Conservation (phyloP, 257 asterid species). For the Nicotiana benthamiana region DNA sequence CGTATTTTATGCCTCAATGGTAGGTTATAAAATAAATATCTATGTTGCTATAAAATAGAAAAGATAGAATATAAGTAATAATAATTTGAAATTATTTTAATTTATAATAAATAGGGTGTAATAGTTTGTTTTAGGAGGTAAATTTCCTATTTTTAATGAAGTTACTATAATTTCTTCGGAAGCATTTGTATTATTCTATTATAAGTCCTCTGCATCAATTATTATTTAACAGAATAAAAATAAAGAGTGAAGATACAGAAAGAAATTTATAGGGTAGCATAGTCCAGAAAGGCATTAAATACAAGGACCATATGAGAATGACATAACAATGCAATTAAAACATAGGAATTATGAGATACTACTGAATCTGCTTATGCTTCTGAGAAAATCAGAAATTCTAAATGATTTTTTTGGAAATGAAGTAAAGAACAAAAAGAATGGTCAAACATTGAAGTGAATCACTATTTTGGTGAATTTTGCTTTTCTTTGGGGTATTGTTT, state of each 20-base stretch:
- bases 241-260: not conserved
- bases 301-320: not conserved
- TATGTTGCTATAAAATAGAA: too few relatives aligned
- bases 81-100: too few relatives aligned
- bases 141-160: too few relatives aligned
- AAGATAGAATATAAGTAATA: too few relatives aligned
- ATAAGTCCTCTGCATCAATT: not conserved
- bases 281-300: not conserved
- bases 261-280: not conserved
- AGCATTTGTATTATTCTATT: too few relatives aligned
- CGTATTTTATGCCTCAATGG: too few relatives aligned
- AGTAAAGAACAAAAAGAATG: not conserved
- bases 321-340: constrained; percentile 1
- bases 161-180: too few relatives aligned
- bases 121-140: too few relatives aligned
- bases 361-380: not conserved
- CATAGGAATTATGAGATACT: not conserved
- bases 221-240: not conserved
- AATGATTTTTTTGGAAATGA: not conserved
- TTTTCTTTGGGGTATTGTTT: not conserved
- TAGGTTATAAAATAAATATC: too few relatives aligned
- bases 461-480: not conserved
- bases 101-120: too few relatives aligned
- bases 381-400: not conserved
- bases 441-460: not conserved